Evolutionary conservation across 2,329 filamentous ascomycete species (phyloP).

Genomic region (Mycosphaerella sp.): DNA sequence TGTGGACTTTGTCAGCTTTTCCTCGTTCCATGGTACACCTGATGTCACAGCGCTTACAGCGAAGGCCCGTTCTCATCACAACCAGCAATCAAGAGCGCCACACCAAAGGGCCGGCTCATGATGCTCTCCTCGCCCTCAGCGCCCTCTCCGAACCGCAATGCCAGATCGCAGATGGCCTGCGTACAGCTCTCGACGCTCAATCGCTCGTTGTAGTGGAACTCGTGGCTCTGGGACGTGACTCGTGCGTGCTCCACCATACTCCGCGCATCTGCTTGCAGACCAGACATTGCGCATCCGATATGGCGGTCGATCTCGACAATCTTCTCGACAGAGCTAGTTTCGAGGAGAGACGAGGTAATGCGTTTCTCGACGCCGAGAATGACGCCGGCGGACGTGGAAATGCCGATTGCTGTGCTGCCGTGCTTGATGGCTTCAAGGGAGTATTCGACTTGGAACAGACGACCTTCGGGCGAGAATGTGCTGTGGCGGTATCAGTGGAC

Average conservation of each 20-base stretch:
- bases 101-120: slow-evolving; percentile 96
- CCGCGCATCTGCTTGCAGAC: slow-evolving; percentile 92
- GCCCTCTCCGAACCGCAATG: slow-evolving; percentile 91
- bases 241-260: slow-evolving; percentile 96
- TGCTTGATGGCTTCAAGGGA: slow-evolving; percentile 99
- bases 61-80: slow-evolving; percentile 96
- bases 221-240: slow-evolving; percentile 93
- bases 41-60: slow-evolving; percentile 49
- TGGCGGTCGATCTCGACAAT: slow-evolving; percentile 99
- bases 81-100: slow-evolving; percentile 90
- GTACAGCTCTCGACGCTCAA: slow-evolving; percentile 96
- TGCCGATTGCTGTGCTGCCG: slow-evolving; percentile 92
- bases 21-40: slow-evolving; percentile 7
- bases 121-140: slow-evolving; percentile 72
- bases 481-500: slow-evolving; percentile 43
- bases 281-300: slow-evolving; percentile 98
- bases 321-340: slow-evolving; percentile 97
- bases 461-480: slow-evolving; percentile 99
- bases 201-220: slow-evolving; percentile 96
- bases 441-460: slow-evolving; percentile 99
- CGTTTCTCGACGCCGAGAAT: slow-evolving; percentile 98
- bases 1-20: slow-evolving; percentile 30
- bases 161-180: slow-evolving; percentile 96
- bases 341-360: slow-evolving; percentile 93
- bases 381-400: slow-evolving; percentile 90